These are phyloP conservation scores for Cyclostephanos tholiformis DNA, from an alignment of 108 stramenopile species.

Conservation along the genomic window DNA sequence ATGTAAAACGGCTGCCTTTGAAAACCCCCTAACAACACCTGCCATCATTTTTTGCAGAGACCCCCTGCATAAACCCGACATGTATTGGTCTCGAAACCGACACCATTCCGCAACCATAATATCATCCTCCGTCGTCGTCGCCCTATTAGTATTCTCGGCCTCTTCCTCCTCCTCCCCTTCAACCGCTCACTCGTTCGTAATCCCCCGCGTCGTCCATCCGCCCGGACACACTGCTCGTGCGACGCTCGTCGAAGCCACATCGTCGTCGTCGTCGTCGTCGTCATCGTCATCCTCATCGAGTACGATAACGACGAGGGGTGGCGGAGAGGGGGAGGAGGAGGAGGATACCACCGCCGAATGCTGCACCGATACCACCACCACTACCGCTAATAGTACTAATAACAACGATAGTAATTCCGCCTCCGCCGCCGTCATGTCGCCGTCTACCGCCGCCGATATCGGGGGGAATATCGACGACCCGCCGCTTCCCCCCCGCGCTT, in stretches of 20 bases:
- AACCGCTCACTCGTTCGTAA: background rate
- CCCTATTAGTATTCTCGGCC: background rate
- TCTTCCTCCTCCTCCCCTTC: background rate
- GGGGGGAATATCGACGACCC: background rate
- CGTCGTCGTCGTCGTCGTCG: too few relatives aligned
- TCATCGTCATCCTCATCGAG: too few relatives aligned
- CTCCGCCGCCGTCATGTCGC: background rate
- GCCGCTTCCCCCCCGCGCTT: constrained; percentile 1
- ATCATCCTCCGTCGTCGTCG: background rate
- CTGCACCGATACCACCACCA: background rate
- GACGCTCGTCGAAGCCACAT: background rate
- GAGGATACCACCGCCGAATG: background rate
- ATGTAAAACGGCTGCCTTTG: too few relatives aligned
- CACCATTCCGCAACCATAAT: background rate
- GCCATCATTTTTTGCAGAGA: too few relatives aligned
- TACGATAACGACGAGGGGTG: background rate
- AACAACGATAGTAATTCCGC: too few relatives aligned
- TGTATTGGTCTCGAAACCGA: too few relatives aligned
- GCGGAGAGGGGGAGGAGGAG: background rate
- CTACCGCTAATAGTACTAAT: background rate
- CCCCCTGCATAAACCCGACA: too few relatives aligned
- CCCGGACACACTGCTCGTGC: background rate
- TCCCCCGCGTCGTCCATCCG: background rate
- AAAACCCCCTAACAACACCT: too few relatives aligned
- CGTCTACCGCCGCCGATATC: background rate